A percentile compares a stretch with the other conserved stretches of the same genome.
Conservation (phyloP, 768 basidiomycete genomes). For the Cystofilobasidium macerans region DNA sequence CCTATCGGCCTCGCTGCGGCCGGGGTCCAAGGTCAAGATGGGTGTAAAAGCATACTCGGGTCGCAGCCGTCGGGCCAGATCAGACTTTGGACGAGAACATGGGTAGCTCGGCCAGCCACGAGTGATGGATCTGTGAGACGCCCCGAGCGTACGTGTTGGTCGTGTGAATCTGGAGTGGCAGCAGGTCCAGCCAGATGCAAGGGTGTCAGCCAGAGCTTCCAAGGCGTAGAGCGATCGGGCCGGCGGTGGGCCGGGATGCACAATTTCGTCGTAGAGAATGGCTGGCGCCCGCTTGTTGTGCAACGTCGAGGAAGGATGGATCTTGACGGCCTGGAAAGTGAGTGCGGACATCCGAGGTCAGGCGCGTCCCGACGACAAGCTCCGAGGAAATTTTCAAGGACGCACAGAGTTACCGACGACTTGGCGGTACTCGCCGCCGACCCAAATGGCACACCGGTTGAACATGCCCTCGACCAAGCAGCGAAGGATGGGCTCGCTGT, state of each 20-base stretch:
- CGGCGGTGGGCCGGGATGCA: conserved; percentile 40
- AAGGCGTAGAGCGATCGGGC: background rate
- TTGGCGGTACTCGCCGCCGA: conserved; percentile 73
- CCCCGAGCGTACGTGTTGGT: conserved; percentile 70
- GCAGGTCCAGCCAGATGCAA: background rate
- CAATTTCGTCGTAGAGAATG: conserved; percentile 88
- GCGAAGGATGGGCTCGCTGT: conserved; percentile 57
- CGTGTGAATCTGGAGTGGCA: conserved; percentile 34
- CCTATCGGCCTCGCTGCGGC: too few relatives aligned
- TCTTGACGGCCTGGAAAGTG: conserved; percentile 53
- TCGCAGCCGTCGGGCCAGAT: too few relatives aligned
- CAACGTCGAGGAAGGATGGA: conserved; percentile 78
- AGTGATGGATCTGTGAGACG: conserved; percentile 69
- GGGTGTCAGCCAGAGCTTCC: background rate
- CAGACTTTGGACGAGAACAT: too few relatives aligned
- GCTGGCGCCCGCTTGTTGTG: conserved; percentile 70
- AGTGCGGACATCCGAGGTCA: background rate
- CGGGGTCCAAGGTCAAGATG: too few relatives aligned
- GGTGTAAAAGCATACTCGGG: too few relatives aligned
- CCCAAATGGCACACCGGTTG: conserved; percentile 71
- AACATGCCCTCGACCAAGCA: conserved; percentile 66
- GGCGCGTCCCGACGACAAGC: background rate
- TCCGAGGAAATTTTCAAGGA: background rate
- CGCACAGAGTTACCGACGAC: conserved; percentile 43
- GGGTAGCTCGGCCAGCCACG: conserved; percentile 37